Evolutionary conservation across 257 asterid species (phyloP).

Genomic region (Forsythia viridissima): DNA sequence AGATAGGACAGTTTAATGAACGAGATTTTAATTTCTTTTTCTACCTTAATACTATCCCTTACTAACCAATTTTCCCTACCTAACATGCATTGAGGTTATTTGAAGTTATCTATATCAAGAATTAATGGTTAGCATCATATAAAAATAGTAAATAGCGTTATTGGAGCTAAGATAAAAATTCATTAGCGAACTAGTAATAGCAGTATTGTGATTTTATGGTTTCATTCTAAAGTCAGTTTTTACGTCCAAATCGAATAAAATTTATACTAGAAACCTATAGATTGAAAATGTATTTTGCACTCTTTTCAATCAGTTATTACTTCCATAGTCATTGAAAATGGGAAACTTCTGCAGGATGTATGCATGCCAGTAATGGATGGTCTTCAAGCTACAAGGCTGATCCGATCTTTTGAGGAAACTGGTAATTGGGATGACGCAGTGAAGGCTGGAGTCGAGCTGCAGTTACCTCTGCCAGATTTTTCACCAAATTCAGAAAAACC

Average conservation of each 20-base stretch:
- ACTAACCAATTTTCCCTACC: not conserved
- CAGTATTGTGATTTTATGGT: not conserved
- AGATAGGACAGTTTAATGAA: not conserved
- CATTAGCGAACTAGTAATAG: too few relatives aligned
- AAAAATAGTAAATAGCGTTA: not conserved
- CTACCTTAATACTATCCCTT: not conserved
- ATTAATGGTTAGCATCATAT: not conserved
- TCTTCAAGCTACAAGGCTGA: slow-evolving; percentile 76
- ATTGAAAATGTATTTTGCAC: not conserved
- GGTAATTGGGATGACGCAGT: slow-evolving; percentile 85
- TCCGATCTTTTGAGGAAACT: slow-evolving; percentile 78
- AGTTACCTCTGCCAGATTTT: slow-evolving; percentile 36
- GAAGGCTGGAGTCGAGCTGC: slow-evolving; percentile 65
- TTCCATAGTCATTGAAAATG: not conserved
- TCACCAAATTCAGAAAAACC: slow-evolving; percentile 22
- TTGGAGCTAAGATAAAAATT: not conserved
- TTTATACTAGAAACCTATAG: not conserved
- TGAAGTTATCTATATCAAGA: not conserved
- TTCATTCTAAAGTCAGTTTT: not conserved
- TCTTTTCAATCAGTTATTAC: not conserved
- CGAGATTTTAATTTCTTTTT: not conserved
- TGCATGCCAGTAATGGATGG: slow-evolving; percentile 97
- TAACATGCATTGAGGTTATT: not conserved
- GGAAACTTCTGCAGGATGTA: slow-evolving; percentile 58
- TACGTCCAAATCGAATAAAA: not conserved